These are phyloP conservation scores for Fusarium coffeatum DNA, from an alignment of 2,329 filamentous ascomycete genomes.

Conservation along the genomic window DNA sequence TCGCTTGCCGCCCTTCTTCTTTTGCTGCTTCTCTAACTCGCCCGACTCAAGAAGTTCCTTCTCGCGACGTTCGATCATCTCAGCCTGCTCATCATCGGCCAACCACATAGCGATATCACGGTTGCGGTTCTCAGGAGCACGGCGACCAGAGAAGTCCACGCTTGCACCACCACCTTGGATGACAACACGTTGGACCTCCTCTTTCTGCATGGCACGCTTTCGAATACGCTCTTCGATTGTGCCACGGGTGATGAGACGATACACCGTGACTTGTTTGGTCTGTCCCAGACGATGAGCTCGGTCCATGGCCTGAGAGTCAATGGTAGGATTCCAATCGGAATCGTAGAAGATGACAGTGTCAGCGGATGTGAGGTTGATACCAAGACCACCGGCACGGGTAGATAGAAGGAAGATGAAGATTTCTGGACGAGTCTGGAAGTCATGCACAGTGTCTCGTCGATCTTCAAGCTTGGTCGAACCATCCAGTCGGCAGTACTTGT, in stretches of 20 bases:
- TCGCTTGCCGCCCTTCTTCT: conserved; percentile 70
- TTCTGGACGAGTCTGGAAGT: conserved; percentile 93
- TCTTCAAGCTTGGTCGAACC: conserved; percentile 98
- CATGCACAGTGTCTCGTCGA: conserved; percentile 92
- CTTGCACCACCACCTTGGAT: conserved; percentile 91
- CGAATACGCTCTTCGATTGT: conserved; percentile 99
- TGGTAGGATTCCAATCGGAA: conserved; percentile 98
- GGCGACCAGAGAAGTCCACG: conserved; percentile 95
- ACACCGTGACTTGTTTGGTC: conserved; percentile 95
- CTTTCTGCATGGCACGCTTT: conserved; percentile 96
- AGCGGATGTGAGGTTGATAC: conserved; percentile 95
- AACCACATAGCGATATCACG: conserved; percentile 99
- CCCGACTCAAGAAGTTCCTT: conserved; percentile 84
- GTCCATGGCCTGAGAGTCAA: conserved; percentile 99
- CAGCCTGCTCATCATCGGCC: conserved; percentile 95
- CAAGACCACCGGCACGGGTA: conserved; percentile 94
- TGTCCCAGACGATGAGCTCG: conserved; percentile 97
- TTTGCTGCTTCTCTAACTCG: conserved; percentile 71
- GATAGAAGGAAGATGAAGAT: conserved; percentile 98
- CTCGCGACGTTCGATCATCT: conserved; percentile 92
- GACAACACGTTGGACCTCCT: conserved; percentile 97
- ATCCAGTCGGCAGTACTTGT: conserved; percentile 97
- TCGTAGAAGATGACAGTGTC: conserved; percentile 99
- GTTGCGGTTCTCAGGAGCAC: conserved; percentile 88
- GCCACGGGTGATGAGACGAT: conserved; percentile 94